Conservation (phyloP, 805 yeast genomes). For the Wickerhamomyces bovis region DNA sequence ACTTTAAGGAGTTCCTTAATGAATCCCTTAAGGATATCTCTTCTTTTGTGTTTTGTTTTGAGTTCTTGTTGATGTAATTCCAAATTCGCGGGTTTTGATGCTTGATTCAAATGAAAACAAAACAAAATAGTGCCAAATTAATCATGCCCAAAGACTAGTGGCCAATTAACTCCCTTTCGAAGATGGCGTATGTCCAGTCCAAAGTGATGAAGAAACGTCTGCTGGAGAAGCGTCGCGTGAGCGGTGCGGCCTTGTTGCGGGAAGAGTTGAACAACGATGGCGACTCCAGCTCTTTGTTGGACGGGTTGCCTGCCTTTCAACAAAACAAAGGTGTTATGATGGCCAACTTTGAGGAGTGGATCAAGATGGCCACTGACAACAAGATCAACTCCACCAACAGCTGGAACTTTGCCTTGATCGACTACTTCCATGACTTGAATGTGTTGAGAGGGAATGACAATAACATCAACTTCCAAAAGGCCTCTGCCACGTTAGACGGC, state of each 20-base stretch:
- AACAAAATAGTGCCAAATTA: no score
- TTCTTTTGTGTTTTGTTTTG: no score
- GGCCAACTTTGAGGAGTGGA: constrained; percentile 33
- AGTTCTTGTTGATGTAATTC: no score
- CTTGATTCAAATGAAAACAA: no score
- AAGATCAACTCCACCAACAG: constrained; percentile 80
- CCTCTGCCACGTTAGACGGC: constrained; percentile 87
- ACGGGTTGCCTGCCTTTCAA: constrained; percentile 18
- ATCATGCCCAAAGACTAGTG: no score
- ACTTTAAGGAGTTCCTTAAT: no score
- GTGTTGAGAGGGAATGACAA: constrained; percentile 69
- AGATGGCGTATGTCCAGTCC: constrained; percentile 24
- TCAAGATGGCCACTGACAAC: constrained; percentile 26
- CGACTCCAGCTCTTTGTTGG: constrained; percentile 16
- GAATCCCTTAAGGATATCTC: no score
- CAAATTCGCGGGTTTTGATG: no score
- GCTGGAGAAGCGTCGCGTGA: constrained; percentile 25
- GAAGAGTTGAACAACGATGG: constrained; percentile 21
- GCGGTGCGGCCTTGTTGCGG: constrained; percentile 28
- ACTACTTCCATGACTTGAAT: constrained; percentile 80
- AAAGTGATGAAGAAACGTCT: constrained; percentile 24
- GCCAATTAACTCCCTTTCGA: no score
- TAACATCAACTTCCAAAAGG: constrained; percentile 81
- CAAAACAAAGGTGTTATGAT: constrained; percentile 34
- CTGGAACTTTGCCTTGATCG: constrained; percentile 88